Evolutionary conservation across 1,139 yeast genomes (phyloP).

Genomic region (Zygoascus sp.): DNA sequence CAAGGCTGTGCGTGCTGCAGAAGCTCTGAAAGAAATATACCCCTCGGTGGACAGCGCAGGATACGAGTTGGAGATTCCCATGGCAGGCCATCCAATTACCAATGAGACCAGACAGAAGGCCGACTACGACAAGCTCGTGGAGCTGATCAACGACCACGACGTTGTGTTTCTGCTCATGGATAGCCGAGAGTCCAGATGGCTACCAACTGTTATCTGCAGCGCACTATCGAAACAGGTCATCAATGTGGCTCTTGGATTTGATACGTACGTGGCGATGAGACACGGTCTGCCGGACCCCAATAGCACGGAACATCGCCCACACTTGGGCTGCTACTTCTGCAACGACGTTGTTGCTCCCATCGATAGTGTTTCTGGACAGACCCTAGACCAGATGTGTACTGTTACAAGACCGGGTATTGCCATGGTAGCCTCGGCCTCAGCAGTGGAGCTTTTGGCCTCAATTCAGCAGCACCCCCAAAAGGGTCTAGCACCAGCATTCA

Average conservation of each 20-base stretch:
- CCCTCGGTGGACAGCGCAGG: constrained; percentile 74
- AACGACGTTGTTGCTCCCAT: constrained; percentile 93
- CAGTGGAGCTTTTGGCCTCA: constrained; percentile 78
- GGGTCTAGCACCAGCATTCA: constrained; percentile 44
- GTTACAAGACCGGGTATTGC: constrained; percentile 98
- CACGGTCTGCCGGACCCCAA: constrained; percentile 55
- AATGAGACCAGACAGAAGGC: constrained; percentile 46
- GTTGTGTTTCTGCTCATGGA: constrained; percentile 79
- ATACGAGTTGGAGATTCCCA: constrained; percentile 68
- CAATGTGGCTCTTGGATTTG: constrained; percentile 94
- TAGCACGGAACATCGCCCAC: constrained; percentile 24
- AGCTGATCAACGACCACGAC: constrained; percentile 66
- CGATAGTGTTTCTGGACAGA: constrained; percentile 77
- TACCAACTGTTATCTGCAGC: constrained; percentile 78
- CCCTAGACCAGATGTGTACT: constrained; percentile 96
- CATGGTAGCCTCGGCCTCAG: constrained; percentile 75
- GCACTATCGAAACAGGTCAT: constrained; percentile 66
- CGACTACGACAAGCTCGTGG: constrained; percentile 50
- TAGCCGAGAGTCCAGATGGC: constrained; percentile 93
- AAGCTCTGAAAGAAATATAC: constrained; percentile 61
- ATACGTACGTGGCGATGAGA: constrained; percentile 86
- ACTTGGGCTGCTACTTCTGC: constrained; percentile 91
- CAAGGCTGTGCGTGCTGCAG: constrained; percentile 78
- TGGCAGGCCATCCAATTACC: constrained; percentile 86
- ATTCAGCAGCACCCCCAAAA: constrained; percentile 61